Evolutionary conservation across 352 stramenopile genomes (phyloP).

Genomic region (Pythium sp.): DNA sequence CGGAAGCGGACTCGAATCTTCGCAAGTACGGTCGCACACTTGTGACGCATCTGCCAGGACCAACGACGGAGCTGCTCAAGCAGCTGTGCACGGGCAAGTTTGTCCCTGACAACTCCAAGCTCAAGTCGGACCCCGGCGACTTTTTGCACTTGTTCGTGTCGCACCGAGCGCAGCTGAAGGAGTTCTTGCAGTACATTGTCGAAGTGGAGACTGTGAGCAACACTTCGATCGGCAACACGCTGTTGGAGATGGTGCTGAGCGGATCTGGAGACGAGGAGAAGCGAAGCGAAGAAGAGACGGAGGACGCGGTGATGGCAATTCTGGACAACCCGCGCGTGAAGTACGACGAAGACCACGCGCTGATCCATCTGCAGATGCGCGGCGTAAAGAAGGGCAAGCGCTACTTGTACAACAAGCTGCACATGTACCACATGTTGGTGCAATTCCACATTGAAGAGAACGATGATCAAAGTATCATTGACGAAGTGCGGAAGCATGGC

Average conservation of each 20-base stretch:
- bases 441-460: slow-evolving; percentile 93
- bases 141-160: slow-evolving; percentile 94
- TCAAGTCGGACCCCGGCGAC: slow-evolving; percentile 82
- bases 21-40: slow-evolving; percentile 88
- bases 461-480: slow-evolving; percentile 86
- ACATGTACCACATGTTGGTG: slow-evolving; percentile 94
- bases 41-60: slow-evolving; percentile 82
- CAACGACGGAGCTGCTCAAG: slow-evolving; percentile 90
- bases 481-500: slow-evolving; percentile 87
- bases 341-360: slow-evolving; percentile 92
- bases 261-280: slow-evolving; percentile 46
- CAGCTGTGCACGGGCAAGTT: slow-evolving; percentile 87
- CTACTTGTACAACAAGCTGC: slow-evolving; percentile 93
- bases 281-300: slow-evolving; percentile 55
- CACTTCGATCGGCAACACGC: slow-evolving; percentile 87
- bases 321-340: slow-evolving; percentile 88
- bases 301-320: slow-evolving; percentile 83
- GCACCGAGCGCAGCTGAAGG: slow-evolving; percentile 82
- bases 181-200: slow-evolving; percentile 89
- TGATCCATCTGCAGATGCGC: slow-evolving; percentile 92
- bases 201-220: slow-evolving; percentile 86
- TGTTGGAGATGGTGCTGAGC: slow-evolving; percentile 87
- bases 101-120: slow-evolving; percentile 37
- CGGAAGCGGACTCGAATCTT: slow-evolving; percentile 82
- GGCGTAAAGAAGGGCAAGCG: slow-evolving; percentile 91